phyloP scores from a whole-genome alignment of 257 asterid species.

The Solanum chaucha region DNA sequence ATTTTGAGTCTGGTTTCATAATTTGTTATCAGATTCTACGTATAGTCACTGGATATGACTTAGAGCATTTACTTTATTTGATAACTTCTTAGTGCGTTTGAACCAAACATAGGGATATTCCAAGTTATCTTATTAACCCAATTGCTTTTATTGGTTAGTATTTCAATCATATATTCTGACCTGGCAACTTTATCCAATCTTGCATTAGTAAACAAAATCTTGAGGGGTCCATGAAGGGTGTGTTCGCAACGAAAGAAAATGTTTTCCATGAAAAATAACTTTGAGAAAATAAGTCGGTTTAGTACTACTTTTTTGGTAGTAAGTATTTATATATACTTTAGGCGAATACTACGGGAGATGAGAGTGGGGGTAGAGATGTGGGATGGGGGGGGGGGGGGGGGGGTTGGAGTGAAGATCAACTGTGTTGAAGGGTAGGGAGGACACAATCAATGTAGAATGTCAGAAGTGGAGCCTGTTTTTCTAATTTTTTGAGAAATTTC shows the following conservation, averaged over 20 bases:
- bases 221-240: neutral
- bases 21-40: neutral
- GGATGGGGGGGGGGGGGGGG: accelerated
- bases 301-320: accelerated
- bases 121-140: neutral
- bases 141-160: neutral
- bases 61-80: neutral
- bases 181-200: neutral
- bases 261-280: neutral
- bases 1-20: neutral
- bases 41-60: neutral
- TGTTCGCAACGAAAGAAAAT: neutral
- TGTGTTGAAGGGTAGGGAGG: neutral
- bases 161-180: neutral
- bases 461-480: too few species aligned
- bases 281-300: too few species aligned
- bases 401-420: too few species aligned
- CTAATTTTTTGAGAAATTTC: too few species aligned
- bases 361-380: neutral
- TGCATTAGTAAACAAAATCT: neutral
- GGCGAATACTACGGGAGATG: neutral
- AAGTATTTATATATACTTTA: too few species aligned
- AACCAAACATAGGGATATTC: neutral
- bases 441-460: neutral
- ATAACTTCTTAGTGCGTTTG: neutral